Evolutionary conservation across 768 basidiomycete genomes (phyloP).

Genomic region (Paxillus ammoniavirescens): DNA sequence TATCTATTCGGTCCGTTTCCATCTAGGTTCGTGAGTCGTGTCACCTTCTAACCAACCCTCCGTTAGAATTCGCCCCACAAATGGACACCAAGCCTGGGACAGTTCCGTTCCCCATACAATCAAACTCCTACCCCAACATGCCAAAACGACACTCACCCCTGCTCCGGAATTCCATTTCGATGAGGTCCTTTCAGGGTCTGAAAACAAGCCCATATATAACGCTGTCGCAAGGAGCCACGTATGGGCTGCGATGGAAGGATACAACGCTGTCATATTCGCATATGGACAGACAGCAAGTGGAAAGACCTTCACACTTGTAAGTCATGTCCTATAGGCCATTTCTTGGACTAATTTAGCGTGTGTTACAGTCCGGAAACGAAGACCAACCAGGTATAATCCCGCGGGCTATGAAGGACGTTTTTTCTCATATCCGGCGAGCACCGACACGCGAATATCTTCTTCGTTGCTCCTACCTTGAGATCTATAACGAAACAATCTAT

Average conservation of each 20-base stretch:
- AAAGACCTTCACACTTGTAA: constrained; percentile 67
- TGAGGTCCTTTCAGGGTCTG: constrained; percentile 72
- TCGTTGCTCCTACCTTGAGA: constrained; percentile 93
- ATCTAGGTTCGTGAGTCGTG: not conserved
- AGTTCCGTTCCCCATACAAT: constrained; percentile 46
- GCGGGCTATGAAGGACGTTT: constrained; percentile 88
- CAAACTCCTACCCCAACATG: constrained; percentile 57
- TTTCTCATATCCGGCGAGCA: constrained; percentile 75
- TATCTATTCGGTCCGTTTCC: constrained; percentile 64
- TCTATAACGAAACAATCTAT: constrained; percentile 91
- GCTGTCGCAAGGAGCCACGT: constrained; percentile 78
- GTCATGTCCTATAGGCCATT: constrained; percentile 25
- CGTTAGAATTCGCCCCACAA: constrained; percentile 62
- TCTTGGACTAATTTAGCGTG: constrained; percentile 36
- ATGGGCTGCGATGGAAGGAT: constrained; percentile 93
- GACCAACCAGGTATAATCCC: constrained; percentile 94
- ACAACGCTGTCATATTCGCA: constrained; percentile 94
- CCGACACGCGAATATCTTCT: constrained; percentile 88
- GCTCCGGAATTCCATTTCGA: constrained; percentile 66
- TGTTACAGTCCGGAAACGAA: constrained; percentile 61
- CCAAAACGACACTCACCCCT: constrained; percentile 42
- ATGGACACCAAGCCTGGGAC: constrained; percentile 54
- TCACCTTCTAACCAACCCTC: constrained; percentile 3
- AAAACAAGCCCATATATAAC: constrained; percentile 77
- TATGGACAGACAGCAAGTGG: constrained; percentile 87